Conservation (phyloP, 2,329 filamentous ascomycete genomes). For the Stemphylium beticola region DNA sequence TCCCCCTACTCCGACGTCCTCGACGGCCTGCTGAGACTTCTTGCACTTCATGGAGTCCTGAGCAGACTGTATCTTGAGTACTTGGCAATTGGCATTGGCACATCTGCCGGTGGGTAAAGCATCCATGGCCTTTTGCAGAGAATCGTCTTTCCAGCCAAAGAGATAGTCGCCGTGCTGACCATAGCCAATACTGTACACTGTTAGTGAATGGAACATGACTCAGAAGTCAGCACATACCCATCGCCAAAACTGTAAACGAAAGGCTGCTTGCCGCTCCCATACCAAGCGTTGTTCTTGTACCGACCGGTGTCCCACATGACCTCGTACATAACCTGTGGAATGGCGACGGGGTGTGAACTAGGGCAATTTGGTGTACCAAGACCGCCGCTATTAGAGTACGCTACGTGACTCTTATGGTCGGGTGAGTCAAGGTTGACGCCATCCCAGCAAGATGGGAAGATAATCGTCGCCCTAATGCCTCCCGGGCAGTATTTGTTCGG, state of each 20-base stretch:
- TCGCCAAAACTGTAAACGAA: slow-evolving; percentile 40
- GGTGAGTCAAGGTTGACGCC: slow-evolving; percentile 59
- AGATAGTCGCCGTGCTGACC: slow-evolving; percentile 35
- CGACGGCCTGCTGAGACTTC: slow-evolving; percentile 55
- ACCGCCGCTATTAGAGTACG: slow-evolving; percentile 58
- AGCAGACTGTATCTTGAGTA: slow-evolving; percentile 39
- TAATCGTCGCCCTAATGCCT: slow-evolving; percentile 73
- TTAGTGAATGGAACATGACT: neutral
- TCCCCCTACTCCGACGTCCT: slow-evolving; percentile 49
- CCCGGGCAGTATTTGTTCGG: slow-evolving; percentile 75
- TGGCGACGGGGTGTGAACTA: slow-evolving; percentile 51
- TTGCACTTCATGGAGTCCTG: slow-evolving; percentile 33
- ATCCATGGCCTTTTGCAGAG: slow-evolving; percentile 41
- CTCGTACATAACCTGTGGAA: slow-evolving; percentile 56
- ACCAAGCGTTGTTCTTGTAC: slow-evolving; percentile 34
- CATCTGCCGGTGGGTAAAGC: slow-evolving; percentile 35
- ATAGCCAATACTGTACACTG: slow-evolving; percentile 11
- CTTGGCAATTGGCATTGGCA: slow-evolving; percentile 38
- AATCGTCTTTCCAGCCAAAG: slow-evolving; percentile 38
- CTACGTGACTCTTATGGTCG: slow-evolving; percentile 69
- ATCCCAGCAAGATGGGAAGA: slow-evolving; percentile 77
- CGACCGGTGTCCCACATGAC: slow-evolving; percentile 53
- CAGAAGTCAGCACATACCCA: slow-evolving; percentile 16
- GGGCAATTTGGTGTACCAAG: slow-evolving; percentile 55
- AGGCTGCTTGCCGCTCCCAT: slow-evolving; percentile 32